Conservation (phyloP, 148 eudicot species). For the Limonium bicolor region DNA sequence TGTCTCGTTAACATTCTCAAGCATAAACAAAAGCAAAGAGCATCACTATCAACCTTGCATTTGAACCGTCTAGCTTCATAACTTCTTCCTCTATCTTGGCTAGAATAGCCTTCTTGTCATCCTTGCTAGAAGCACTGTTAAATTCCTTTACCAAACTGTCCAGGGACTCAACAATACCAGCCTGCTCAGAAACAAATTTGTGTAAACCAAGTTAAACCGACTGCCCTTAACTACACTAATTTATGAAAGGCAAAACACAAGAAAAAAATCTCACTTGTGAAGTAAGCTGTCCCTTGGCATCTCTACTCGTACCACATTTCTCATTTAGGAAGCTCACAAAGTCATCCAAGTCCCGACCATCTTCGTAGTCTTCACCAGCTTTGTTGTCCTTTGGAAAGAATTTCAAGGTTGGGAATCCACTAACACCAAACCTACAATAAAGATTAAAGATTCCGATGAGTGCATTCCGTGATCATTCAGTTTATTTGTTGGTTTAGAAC, state of each 20-base stretch:
- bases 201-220: too few species aligned
- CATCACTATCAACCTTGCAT: slow-evolving; percentile 50
- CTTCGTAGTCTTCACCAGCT: slow-evolving; percentile 93
- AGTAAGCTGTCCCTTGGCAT: slow-evolving; percentile 66
- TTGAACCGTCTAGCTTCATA: slow-evolving; percentile 71
- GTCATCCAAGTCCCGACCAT: slow-evolving; percentile 74
- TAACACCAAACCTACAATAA: slow-evolving; percentile 60
- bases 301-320: slow-evolving; percentile 84
- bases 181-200: too few species aligned
- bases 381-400: slow-evolving; percentile 91
- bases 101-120: slow-evolving; percentile 60
- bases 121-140: slow-evolving; percentile 40
- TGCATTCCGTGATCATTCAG: not conserved
- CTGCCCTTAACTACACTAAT: too few species aligned
- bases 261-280: slow-evolving; percentile 32
- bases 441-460: not conserved
- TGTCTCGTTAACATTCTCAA: too few species aligned
- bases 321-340: slow-evolving; percentile 80
- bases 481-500: not conserved
- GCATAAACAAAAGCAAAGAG: not conserved
- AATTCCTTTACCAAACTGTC: slow-evolving; percentile 75
- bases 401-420: slow-evolving; percentile 89
- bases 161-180: slow-evolving; percentile 52
- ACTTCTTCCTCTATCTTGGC: slow-evolving; percentile 62
- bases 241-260: too few species aligned